Conservation (phyloP, 139 green algal species). For the Chlamydomonas sphaeroides region DNA sequence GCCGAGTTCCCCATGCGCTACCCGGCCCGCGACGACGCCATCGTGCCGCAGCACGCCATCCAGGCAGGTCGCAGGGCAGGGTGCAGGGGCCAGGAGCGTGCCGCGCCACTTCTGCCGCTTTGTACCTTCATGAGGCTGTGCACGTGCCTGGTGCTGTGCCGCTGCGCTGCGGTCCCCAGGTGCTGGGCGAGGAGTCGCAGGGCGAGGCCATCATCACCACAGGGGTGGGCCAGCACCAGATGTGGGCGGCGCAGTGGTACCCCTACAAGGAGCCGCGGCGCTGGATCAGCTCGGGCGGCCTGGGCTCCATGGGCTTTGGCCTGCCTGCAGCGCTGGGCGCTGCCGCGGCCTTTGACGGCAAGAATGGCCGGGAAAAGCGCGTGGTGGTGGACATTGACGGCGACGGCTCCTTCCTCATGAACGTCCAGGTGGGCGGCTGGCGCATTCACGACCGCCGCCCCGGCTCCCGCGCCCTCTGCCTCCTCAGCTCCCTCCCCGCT, state of each 20-base stretch:
- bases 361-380: slow-evolving; percentile 54
- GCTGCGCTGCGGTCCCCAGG: too few species aligned
- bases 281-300: slow-evolving; percentile 81
- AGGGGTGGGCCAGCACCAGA: slow-evolving; percentile 99
- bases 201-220: slow-evolving; percentile 97
- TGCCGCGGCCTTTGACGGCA: slow-evolving; percentile 87
- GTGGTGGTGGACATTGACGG: slow-evolving; percentile 98
- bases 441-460: too few species aligned
- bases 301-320: slow-evolving; percentile 99
- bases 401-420: slow-evolving; percentile 99
- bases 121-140: too few species aligned
- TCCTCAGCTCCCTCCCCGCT: neutral
- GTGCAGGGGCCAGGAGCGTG: neutral
- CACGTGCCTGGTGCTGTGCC: too few species aligned
- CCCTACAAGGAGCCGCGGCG: slow-evolving; percentile 78
- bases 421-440: slow-evolving; percentile 72
- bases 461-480: too few species aligned
- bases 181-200: slow-evolving; percentile 93
- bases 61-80: slow-evolving; percentile 42
- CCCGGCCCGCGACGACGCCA: slow-evolving; percentile 87
- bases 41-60: slow-evolving; percentile 97
- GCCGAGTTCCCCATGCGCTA: slow-evolving; percentile 88
- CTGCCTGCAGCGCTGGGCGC: slow-evolving; percentile 95
- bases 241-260: slow-evolving; percentile 98
- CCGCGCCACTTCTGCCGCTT: too few species aligned